phyloP scores from a whole-genome alignment of 305 asterid genomes.

The Fraxinus ornus region DNA sequence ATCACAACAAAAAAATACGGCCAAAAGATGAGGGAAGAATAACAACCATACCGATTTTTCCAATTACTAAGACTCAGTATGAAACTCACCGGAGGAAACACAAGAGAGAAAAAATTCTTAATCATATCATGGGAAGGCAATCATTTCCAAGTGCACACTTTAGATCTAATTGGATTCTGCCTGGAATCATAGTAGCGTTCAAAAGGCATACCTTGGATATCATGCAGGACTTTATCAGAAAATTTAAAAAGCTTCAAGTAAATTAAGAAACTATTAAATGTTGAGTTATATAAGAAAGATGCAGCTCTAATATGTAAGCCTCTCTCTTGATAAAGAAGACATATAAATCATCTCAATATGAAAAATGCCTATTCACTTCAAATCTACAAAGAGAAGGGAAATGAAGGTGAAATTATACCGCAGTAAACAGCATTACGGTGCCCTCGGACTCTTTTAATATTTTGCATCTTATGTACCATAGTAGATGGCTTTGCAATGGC shows the following conservation, averaged over 20 bases:
- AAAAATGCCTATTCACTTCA: constrained; percentile 5
- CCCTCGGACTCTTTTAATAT: constrained; percentile 73
- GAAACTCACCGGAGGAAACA: background rate
- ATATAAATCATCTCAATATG: constrained; percentile 3
- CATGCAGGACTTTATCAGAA: constrained; percentile 10
- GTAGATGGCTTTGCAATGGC: constrained; percentile 95
- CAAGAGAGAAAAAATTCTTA: background rate
- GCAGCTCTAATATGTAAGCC: constrained; percentile 11
- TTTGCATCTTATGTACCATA: constrained; percentile 95
- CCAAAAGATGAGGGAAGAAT: constrained; percentile 15
- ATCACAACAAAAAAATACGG: constrained; percentile 12
- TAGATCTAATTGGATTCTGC: constrained; percentile 2
- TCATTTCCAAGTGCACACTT: constrained; percentile 4
- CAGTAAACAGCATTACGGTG: constrained; percentile 97
- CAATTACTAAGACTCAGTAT: background rate
- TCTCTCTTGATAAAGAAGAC: constrained; percentile 14
- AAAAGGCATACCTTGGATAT: constrained; percentile 9
- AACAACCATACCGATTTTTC: background rate
- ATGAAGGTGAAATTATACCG: constrained; percentile 44
- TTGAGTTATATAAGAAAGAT: constrained; percentile 10
- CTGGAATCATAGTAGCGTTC: background rate
- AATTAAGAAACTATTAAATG: background rate
- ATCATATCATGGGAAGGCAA: constrained; percentile 2
- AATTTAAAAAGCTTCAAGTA: background rate
- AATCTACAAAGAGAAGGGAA: constrained; percentile 12